Base-by-base conservation (phyloP, 2,329 filamentous ascomycete species). In the Exophiala aquamarina region DNA sequence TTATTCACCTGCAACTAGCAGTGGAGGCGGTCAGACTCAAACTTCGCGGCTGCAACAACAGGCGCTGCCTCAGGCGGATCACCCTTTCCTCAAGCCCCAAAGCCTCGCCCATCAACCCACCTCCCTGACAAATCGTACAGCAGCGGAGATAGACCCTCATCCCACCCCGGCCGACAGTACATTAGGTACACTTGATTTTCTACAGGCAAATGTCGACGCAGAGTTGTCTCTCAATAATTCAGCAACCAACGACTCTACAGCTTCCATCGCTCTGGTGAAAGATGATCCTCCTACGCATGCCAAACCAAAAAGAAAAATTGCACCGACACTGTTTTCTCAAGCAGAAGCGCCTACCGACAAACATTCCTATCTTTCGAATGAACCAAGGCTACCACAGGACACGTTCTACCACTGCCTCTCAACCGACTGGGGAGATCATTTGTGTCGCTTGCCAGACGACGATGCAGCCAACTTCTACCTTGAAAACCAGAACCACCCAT, bases 361-460 rank as follows among this genome's bases (percentile, higher is more conserved):
- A 4, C 26, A 31, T 19, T 11, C 43, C 5, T 74, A 73, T 53
- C 63, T 74, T 21, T 68, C 70, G 1, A 63, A 61, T 14, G 45
- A 60, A n/a, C 64, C 63, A 21, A 46, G 72, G n/a, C 54, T 61
- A 18, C 58, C 68, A 4, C 63, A 70, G 38, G 61, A 68, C 38
- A 46, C 76, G 4, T 76, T 76, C 56, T 75, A 74, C 47, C 50
- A 66, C 46, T 56, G 63, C 39, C 44, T 66, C 5, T 28, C 56
- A 7, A 38, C 50, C 20, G 54, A 55, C 18, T 61, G 65, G 21
- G 56, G 52, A n/a, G 48, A 62, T n/a, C 58, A 62, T 8, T 50
- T 46, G 41, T 63, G 62, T 49, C 45, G 57, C 15, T 39, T 65
- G 9, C 34, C 57, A n/a, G 47, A 56, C 10, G 53, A 59, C 8